phyloP scores from a whole-genome alignment of 2,329 filamentous ascomycete genomes.

The Stagonosporopsis vannaccii region DNA sequence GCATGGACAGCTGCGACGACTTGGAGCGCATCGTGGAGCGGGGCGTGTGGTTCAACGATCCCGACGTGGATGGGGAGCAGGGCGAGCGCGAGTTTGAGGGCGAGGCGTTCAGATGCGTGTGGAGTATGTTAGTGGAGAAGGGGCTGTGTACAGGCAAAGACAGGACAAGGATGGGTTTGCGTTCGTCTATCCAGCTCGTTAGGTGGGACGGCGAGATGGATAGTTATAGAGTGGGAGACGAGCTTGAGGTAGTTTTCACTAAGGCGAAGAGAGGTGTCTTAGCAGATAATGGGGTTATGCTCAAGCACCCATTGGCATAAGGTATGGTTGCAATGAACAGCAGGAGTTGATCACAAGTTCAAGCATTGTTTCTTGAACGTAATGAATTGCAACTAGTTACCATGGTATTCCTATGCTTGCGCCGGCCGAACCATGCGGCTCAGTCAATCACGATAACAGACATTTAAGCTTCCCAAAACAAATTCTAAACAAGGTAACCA shows the following conservation, averaged over 20 bases:
- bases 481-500: background rate
- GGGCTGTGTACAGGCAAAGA: background rate
- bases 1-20: slow-evolving; percentile 43
- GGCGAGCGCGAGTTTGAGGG: slow-evolving; percentile 38
- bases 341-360: background rate
- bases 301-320: too few species aligned
- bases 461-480: slow-evolving; percentile 3
- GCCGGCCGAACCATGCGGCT: slow-evolving; percentile 10
- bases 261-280: background rate
- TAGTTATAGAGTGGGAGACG: slow-evolving; percentile 41
- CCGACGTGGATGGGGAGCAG: slow-evolving; percentile 21
- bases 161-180: slow-evolving; percentile 16
- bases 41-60: slow-evolving; percentile 40
- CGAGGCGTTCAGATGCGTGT: slow-evolving; percentile 42
- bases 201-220: slow-evolving; percentile 45
- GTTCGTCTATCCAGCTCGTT: slow-evolving; percentile 27
- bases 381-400: slow-evolving; percentile 11
- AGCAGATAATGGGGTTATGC: too few species aligned
- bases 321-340: background rate
- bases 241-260: slow-evolving; percentile 42
- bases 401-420: slow-evolving; percentile 16
- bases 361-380: background rate
- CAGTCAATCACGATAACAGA: background rate
- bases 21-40: slow-evolving; percentile 33
- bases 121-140: slow-evolving; percentile 27